A percentile compares a stretch with the other conserved stretches of the same genome.
These are phyloP conservation scores for Agrostemma githago DNA, from an alignment of 148 eudicot genomes.

Conservation along the genomic window DNA sequence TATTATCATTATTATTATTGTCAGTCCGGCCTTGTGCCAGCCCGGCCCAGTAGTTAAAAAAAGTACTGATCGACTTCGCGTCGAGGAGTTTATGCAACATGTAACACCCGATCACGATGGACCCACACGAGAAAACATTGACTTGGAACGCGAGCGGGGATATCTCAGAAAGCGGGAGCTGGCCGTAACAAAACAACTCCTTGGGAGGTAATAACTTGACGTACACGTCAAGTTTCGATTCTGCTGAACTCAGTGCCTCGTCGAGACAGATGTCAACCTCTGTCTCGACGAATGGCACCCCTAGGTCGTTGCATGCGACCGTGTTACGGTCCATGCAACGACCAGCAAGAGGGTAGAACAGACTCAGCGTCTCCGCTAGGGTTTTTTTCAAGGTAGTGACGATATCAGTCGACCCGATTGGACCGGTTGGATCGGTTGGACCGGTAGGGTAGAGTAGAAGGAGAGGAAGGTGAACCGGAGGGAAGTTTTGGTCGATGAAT, in stretches of 20 bases:
- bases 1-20: too few species aligned
- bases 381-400: background rate
- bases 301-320: background rate
- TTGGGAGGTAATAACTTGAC: background rate
- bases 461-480: background rate
- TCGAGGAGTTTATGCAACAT: background rate
- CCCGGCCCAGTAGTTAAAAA: conserved; percentile 3
- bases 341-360: background rate
- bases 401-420: too few species aligned
- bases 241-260: background rate
- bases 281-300: background rate
- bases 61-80: background rate
- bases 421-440: too few species aligned
- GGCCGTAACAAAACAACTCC: background rate
- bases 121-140: background rate
- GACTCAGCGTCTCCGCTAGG: background rate
- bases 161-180: background rate
- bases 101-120: background rate
- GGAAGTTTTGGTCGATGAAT: background rate
- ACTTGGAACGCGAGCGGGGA: background rate
- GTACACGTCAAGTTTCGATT: background rate
- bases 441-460: background rate
- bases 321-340: background rate
- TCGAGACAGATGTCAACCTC: background rate
- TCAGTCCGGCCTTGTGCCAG: background rate